These are phyloP conservation scores for Wickerhamiella galacta DNA, from an alignment of 805 yeast genomes.

Conservation along the genomic window DNA sequence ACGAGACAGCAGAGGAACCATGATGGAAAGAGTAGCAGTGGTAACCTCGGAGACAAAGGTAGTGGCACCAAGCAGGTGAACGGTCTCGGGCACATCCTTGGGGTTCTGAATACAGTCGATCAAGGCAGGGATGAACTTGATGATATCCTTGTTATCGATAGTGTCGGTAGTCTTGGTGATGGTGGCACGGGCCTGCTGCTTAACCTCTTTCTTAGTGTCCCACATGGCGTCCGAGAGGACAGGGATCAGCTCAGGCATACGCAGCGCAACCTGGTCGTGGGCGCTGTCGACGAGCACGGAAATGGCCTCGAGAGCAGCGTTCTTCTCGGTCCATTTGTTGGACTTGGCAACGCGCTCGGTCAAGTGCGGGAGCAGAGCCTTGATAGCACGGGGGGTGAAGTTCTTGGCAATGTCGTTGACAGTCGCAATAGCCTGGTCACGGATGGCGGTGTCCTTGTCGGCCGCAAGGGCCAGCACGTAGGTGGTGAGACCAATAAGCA, in stretches of 20 bases:
- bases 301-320: slow-evolving; percentile 71
- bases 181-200: slow-evolving; percentile 89
- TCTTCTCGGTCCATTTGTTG: slow-evolving; percentile 95
- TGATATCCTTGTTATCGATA: slow-evolving; percentile 98
- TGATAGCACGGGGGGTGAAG: slow-evolving; percentile 85
- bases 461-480: slow-evolving; percentile 65
- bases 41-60: slow-evolving; percentile 99
- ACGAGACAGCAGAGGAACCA: slow-evolving; percentile 97
- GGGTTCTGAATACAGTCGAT: slow-evolving; percentile 95
- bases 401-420: slow-evolving; percentile 61
- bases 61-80: slow-evolving; percentile 97
- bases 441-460: slow-evolving; percentile 71
- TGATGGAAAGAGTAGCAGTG: slow-evolving; percentile 96
- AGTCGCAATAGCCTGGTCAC: slow-evolving; percentile 60
- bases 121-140: slow-evolving; percentile 95
- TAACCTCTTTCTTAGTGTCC: slow-evolving; percentile 98
- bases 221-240: slow-evolving; percentile 98
- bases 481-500: slow-evolving; percentile 60
- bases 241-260: slow-evolving; percentile 99
- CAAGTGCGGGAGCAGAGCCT: slow-evolving; percentile 72
- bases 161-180: slow-evolving; percentile 94
- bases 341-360: slow-evolving; percentile 47
- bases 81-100: slow-evolving; percentile 95
- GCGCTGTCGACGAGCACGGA: slow-evolving; percentile 84
- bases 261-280: slow-evolving; percentile 86